A percentile compares a stretch with the other conserved stretches of the same genome.
These are phyloP conservation scores for Lactarius akahatsu DNA, from an alignment of 768 basidiomycete genomes.

Conservation along the genomic window DNA sequence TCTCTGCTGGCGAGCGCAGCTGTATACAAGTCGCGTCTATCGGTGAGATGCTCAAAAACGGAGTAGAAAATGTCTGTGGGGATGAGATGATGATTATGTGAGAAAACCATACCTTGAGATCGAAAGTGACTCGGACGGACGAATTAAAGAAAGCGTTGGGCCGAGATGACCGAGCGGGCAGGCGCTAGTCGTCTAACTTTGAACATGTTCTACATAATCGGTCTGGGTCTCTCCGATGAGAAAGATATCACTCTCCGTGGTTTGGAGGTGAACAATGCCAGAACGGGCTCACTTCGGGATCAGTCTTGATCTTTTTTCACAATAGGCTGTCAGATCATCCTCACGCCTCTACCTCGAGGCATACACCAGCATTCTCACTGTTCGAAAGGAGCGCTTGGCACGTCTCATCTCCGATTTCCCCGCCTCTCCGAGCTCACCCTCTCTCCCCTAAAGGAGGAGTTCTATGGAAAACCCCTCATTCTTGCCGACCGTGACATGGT, in stretches of 20 bases:
- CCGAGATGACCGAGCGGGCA: slow-evolving; percentile 18
- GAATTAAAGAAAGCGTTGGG: not conserved
- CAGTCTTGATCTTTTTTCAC: slow-evolving; percentile 2
- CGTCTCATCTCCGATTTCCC: slow-evolving; percentile 36
- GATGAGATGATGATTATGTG: slow-evolving; percentile 25
- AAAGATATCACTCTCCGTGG: slow-evolving; percentile 93
- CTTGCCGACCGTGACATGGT: slow-evolving; percentile 97
- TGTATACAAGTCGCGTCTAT: slow-evolving; percentile 53
- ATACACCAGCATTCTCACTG: slow-evolving; percentile 95
- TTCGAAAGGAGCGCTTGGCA: slow-evolving; percentile 84
- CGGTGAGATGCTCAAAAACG: slow-evolving; percentile 53
- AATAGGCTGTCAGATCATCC: slow-evolving; percentile 71
- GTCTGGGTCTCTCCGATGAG: slow-evolving; percentile 91
- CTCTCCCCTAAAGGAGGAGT: slow-evolving; percentile 66
- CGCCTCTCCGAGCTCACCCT: slow-evolving; percentile 1
- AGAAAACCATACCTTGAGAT: slow-evolving; percentile 5
- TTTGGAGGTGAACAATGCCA: slow-evolving; percentile 57
- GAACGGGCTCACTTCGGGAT: not conserved
- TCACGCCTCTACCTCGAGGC: slow-evolving; percentile 93
- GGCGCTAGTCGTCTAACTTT: not conserved
- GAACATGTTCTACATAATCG: slow-evolving; percentile 90
- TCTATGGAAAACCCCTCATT: slow-evolving; percentile 84
- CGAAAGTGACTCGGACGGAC: not conserved
- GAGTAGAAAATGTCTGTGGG: slow-evolving; percentile 41
- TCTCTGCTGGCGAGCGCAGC: slow-evolving; percentile 54